These are phyloP conservation scores for Colletotrichum scovillei DNA, from an alignment of 2,329 filamentous ascomycete genomes.

Conservation along the genomic window DNA sequence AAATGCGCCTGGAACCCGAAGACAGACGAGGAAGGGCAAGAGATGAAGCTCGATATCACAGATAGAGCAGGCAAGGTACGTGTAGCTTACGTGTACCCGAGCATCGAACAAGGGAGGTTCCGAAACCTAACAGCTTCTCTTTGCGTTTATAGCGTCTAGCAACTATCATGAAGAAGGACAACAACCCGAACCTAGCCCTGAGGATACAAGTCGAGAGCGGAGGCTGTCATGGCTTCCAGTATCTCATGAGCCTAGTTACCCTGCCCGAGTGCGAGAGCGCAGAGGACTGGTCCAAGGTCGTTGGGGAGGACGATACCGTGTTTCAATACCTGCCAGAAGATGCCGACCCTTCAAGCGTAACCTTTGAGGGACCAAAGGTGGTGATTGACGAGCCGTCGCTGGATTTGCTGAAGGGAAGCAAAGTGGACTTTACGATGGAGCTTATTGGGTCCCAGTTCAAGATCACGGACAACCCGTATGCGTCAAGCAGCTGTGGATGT, in stretches of 20 bases:
- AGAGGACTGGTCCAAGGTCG: conserved; percentile 46
- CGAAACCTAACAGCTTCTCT: conserved; percentile 14
- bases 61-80: conserved; percentile 81
- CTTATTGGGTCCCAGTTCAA: conserved; percentile 92
- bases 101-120: neutral
- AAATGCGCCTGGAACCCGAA: conserved; percentile 75
- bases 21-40: conserved; percentile 84
- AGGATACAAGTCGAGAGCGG: conserved; percentile 93
- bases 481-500: conserved; percentile 95
- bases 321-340: conserved; percentile 76
- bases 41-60: conserved; percentile 86
- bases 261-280: conserved; percentile 55
- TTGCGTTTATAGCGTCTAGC: conserved; percentile 71
- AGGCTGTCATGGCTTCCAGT: conserved; percentile 98
- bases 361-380: conserved; percentile 72
- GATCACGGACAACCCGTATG: conserved; percentile 91
- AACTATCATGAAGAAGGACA: conserved; percentile 78
- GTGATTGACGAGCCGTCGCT: conserved; percentile 90
- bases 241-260: conserved; percentile 87
- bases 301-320: conserved; percentile 84
- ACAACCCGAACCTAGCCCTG: conserved; percentile 85
- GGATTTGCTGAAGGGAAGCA: conserved; percentile 91
- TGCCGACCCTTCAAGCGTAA: conserved; percentile 42
- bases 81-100: neutral
- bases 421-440: conserved; percentile 96